phyloP scores from a whole-genome alignment of 192 early-diverging fungal genomes.

The Chytriomyces confervae region DNA sequence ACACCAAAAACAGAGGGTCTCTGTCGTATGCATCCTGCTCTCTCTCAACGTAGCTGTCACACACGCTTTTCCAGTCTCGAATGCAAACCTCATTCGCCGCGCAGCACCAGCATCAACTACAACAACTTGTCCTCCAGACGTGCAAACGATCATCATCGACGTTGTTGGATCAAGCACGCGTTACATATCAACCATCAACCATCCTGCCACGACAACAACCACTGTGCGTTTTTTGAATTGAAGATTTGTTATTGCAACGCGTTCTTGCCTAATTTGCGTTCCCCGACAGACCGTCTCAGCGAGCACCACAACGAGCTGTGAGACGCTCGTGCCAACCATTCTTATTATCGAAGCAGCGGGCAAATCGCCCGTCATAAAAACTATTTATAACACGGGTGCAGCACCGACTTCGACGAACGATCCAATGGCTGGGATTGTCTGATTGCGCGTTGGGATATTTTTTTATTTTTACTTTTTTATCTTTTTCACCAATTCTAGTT shows the following conservation, averaged over 20 bases:
- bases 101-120: neutral
- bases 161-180: neutral
- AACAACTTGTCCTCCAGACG: neutral
- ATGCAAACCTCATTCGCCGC: neutral
- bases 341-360: neutral
- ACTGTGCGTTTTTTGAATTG: slow-evolving; percentile 1
- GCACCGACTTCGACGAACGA: neutral
- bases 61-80: neutral
- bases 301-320: neutral
- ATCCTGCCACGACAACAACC: neutral
- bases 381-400: neutral
- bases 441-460: neutral
- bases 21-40: too few relatives aligned
- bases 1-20: neutral
- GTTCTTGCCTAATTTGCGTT: neutral
- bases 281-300: neutral
- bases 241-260: neutral
- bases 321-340: neutral
- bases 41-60: neutral
- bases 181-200: neutral
- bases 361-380: neutral
- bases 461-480: neutral
- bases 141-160: neutral
- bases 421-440: neutral
- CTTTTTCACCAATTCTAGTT: neutral